Base-by-base conservation (phyloP, 148 eudicot genomes). In the Dianthus caryophyllus region DNA sequence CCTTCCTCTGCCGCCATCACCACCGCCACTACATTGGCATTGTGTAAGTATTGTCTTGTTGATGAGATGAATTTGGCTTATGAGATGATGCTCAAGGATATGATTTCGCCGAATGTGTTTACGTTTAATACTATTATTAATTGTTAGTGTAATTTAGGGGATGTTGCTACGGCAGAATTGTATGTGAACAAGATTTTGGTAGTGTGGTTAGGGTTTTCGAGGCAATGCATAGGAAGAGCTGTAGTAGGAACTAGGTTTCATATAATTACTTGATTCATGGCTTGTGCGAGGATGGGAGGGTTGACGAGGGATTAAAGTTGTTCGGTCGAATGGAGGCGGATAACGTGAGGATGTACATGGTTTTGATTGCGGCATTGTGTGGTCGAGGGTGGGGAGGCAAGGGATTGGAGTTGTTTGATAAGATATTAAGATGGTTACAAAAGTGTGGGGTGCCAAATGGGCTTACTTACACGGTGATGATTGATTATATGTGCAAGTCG, bases 251-350 rank as follows among this genome's bases (percentile, higher is more conserved):
- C 50, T 89, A 83, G 77, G 97, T 91, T 73, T 83, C 96, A 0
- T 91, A 91, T 75, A 91, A 84, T 49, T 83, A 80, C 68, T 73
- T 91, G 60, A 88, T 91, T 66, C 97, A 88, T 65, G 97, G 96
- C 61, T 71, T 88, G 25, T 88, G 96, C 73, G 96, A 86, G 61
- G 84, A 62, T 29, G 83, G 79, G 50, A 79, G 80, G 66, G 65
- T 91, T 43, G 88, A 88, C 63, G 87, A 88, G 73, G 96, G 87
- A 22, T 73, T 86, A 25, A 59, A 71, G 48, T 73, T 84, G 75
- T 84, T 91, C 38, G 55, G 54, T 46, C 60, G 75, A 66, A 91
- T 91, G 96, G 80, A 72, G 55, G 78, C 69, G n/a, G 97, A 88
- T 36, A 86, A 85, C 66, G 96, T 91, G n/a, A 69, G 88, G 44